A percentile compares a stretch with the other conserved stretches of the same genome.
phyloP scores from a whole-genome alignment of 208 protist species.

The Crithidia acanthocephali region DNA sequence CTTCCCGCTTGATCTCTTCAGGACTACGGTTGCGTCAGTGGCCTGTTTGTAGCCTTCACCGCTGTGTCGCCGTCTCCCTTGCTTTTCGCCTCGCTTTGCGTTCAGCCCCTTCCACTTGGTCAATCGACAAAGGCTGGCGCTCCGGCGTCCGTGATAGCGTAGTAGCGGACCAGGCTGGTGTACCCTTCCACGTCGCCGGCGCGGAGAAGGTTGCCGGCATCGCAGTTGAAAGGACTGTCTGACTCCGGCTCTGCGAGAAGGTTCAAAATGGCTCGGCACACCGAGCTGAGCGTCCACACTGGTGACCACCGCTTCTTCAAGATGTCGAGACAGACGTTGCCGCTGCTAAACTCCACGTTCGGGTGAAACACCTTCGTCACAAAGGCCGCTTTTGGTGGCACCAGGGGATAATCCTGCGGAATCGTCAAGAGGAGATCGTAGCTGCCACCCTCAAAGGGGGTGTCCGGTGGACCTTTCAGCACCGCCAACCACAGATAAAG shows the following conservation, averaged over 20 bases:
- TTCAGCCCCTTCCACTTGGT: too few relatives aligned
- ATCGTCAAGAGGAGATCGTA: constrained; percentile 75
- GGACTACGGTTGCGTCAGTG: too few relatives aligned
- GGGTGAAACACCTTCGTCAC: constrained; percentile 91
- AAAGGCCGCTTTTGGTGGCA: constrained; percentile 79
- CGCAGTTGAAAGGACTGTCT: constrained; percentile 91
- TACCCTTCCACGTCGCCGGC: constrained; percentile 74
- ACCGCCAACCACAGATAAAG: constrained; percentile 73
- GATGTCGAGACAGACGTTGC: constrained; percentile 93
- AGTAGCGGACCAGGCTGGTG: constrained; percentile 62
- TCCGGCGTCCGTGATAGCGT: constrained; percentile 75
- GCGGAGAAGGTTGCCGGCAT: constrained; percentile 90
- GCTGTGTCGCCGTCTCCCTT: background rate
- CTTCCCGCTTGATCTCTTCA: too few relatives aligned
- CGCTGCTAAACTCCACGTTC: constrained; percentile 88
- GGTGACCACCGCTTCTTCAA: constrained; percentile 90
- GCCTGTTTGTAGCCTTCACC: too few relatives aligned
- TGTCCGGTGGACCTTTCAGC: constrained; percentile 75
- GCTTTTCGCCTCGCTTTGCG: background rate
- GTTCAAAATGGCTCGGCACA: constrained; percentile 84
- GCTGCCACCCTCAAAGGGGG: constrained; percentile 75
- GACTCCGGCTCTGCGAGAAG: constrained; percentile 82
- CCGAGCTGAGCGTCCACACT: constrained; percentile 88
- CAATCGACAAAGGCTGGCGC: constrained; percentile 52
- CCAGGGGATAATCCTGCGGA: constrained; percentile 88